Conservation (phyloP, 1,139 yeast genomes). For the Suhomyces taliae region DNA sequence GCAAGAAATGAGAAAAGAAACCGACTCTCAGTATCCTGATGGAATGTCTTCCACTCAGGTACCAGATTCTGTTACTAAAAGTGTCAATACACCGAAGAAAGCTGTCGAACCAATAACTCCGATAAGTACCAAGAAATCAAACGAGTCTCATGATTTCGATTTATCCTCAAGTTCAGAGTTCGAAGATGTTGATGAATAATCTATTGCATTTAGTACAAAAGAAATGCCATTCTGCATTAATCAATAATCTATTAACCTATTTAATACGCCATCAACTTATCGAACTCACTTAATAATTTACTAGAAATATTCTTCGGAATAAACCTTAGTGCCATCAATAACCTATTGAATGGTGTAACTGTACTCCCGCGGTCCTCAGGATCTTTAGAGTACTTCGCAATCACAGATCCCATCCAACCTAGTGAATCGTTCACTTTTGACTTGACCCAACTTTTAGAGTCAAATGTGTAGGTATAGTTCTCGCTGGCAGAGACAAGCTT, state of each 20-base stretch:
- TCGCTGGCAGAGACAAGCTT: constrained; percentile 21
- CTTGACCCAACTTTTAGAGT: constrained; percentile 4
- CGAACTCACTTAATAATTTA: constrained; percentile 1
- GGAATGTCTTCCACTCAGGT: background rate
- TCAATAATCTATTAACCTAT: background rate
- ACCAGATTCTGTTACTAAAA: background rate
- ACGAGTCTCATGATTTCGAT: constrained; percentile 16
- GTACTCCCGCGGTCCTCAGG: background rate
- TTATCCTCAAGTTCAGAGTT: constrained; percentile 19
- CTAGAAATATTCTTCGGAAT: constrained; percentile 2
- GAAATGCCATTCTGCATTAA: too few relatives aligned
- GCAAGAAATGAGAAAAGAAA: constrained; percentile 2
- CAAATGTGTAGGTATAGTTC: constrained; percentile 15
- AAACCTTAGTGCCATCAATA: constrained; percentile 5
- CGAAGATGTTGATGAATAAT: constrained; percentile 15
- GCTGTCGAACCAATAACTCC: background rate
- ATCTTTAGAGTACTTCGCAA: background rate
- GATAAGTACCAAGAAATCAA: constrained; percentile 1
- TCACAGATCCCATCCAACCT: background rate
- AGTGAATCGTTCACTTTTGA: background rate
- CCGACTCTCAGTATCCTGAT: background rate
- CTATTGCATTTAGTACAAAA: too few relatives aligned
- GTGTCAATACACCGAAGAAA: background rate
- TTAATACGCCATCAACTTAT: background rate
- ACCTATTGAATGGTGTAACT: background rate